Evolutionary conservation across 2,329 filamentous ascomycete genomes (phyloP).

Genomic region (Claviceps africana): DNA sequence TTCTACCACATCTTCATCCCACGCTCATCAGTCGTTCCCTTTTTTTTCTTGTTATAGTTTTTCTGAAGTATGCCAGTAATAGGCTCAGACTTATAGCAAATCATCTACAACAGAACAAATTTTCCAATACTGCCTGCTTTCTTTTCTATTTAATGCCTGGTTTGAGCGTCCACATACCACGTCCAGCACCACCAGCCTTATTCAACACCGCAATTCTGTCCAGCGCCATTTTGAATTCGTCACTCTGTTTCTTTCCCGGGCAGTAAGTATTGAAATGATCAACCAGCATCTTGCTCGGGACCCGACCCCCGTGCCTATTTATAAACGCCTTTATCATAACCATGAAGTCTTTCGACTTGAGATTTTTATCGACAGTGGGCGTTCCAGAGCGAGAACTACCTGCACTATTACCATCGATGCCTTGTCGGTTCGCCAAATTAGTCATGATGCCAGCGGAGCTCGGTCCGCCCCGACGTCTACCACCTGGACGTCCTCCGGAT

Average conservation of each 20-base stretch:
- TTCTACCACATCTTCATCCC: not conserved
- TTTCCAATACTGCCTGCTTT: not conserved
- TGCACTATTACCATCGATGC: conserved; percentile 27
- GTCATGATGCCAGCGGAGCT: conserved; percentile 41
- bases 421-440: conserved; percentile 44
- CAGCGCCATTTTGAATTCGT: conserved; percentile 71
- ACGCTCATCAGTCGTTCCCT: not conserved
- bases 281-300: conserved; percentile 71
- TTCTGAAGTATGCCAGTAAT: not conserved
- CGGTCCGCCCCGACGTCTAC: conserved; percentile 36
- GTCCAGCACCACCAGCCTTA: conserved; percentile 36
- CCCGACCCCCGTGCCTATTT: conserved; percentile 59
- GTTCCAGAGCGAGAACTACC: conserved; percentile 33
- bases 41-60: not conserved
- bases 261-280: conserved; percentile 82
- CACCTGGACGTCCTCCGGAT: conserved; percentile 55
- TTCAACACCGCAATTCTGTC: conserved; percentile 62
- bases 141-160: conserved; percentile 13
- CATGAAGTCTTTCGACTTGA: conserved; percentile 49
- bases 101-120: not conserved
- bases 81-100: not conserved
- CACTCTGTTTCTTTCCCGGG: conserved; percentile 45
- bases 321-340: conserved; percentile 69
- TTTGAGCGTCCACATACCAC: conserved; percentile 40
- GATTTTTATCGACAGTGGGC: conserved; percentile 22